Base-by-base conservation (phyloP, 2,329 filamentous ascomycete species). In the Talaromyces funiculosus region DNA sequence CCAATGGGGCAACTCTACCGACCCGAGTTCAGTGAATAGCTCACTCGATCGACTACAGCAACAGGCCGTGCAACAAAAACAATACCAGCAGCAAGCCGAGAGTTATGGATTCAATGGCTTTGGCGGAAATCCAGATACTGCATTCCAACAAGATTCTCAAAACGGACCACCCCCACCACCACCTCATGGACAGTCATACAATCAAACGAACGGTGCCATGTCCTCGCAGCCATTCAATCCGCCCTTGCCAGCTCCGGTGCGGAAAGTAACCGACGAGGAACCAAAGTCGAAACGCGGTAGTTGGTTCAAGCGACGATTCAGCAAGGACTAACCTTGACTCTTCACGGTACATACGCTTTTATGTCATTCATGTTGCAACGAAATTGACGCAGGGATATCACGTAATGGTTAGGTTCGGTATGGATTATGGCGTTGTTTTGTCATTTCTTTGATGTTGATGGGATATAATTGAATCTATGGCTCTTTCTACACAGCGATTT, bases 11-110 rank as follows among this genome's bases (percentile, higher is more conserved):
- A 92, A 94, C 73, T 87, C 88, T 65, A 96, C 91, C 62, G 92
- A 96, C 71, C 92, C 90, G 78, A 94, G 90, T 77, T 96, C 92
- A 71, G 90, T 96, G 71, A 96, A 96, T 77, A 95, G 90, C 77
- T 96, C 91, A 1, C 85, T 95, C 67, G 90, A 96, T 71, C 87
- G 90, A 63, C 79, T 86, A 24, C 78, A 81, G 61, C 83, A 86
- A 18, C 57, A 60, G 10, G 45, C 47, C 6, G 45, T 29, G 56
- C 72, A 74, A 51, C 63, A 75, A 67, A 71, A 73, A 54, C 67
- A 76, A 64, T 64, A 74, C 40, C 73, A 74, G 51, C 68, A 76
- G 42, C 47, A 75, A 56, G 69, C 76, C 5, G 87, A 89, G 58
- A 83, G 82, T 64, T 90, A 90, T 67, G 88, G 88, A 55, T 87